These are phyloP conservation scores for Astragalus membranaceus DNA, from an alignment of 306 rosid genomes.

Conservation along the genomic window DNA sequence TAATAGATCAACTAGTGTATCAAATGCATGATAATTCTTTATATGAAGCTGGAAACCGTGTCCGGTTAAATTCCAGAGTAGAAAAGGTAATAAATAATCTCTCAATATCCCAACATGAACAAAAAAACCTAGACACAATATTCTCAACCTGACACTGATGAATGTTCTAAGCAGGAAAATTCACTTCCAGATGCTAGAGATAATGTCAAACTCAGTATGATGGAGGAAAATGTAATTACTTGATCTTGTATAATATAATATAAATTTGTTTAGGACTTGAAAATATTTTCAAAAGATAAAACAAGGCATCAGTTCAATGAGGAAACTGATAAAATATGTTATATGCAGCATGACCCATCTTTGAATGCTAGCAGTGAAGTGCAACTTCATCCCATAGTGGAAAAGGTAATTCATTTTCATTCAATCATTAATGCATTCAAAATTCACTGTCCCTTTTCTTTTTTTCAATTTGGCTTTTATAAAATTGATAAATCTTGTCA, in stretches of 20 bases:
- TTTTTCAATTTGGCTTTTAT: neutral
- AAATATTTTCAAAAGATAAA: constrained; percentile 2
- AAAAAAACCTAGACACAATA: neutral
- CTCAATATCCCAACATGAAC: neutral
- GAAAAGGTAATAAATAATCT: constrained; percentile 32
- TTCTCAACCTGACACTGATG: neutral
- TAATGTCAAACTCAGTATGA: neutral
- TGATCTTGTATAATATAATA: neutral
- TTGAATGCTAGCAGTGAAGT: constrained; percentile 11
- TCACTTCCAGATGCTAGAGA: neutral
- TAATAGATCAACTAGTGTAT: constrained; percentile 1
- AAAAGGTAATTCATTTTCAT: constrained; percentile 17
- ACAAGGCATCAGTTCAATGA: neutral
- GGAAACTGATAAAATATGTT: constrained; percentile 9
- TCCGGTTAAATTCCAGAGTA: constrained; percentile 11
- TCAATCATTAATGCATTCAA: neutral
- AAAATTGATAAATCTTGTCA: neutral
- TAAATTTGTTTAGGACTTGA: neutral
- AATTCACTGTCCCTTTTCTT: neutral
- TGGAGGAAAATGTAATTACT: constrained; percentile 16
- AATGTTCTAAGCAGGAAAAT: constrained; percentile 7
- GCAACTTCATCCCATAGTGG: constrained; percentile 1
- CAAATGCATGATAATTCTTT: constrained; percentile 32
- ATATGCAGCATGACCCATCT: constrained; percentile 22
- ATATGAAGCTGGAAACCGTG: constrained; percentile 1